phyloP scores from a whole-genome alignment of 78 protist genomes.

The Protostelium mycophagum region DNA sequence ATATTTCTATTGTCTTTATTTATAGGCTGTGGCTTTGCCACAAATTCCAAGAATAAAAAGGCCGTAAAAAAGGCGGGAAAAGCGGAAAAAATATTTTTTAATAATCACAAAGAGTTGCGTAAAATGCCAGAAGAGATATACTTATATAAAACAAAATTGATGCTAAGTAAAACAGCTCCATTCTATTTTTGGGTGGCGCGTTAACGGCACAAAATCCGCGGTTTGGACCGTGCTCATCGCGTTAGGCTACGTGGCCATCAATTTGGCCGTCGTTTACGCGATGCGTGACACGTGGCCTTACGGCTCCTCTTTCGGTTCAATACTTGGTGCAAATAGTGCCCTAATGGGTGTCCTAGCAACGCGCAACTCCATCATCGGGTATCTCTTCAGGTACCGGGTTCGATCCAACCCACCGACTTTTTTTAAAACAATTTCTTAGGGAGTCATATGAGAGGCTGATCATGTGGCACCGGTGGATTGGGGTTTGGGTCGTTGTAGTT shows the following conservation, averaged over 20 bases:
- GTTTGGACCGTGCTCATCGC: not conserved
- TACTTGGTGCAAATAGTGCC: not conserved
- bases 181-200: not conserved
- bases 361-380: not conserved
- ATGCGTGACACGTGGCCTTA: not conserved
- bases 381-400: not conserved
- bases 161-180: too few species aligned
- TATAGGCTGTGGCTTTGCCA: too few species aligned
- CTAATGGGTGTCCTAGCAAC: not conserved
- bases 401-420: not conserved
- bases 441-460: not conserved
- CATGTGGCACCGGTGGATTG: not conserved
- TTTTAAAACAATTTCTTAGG: not conserved
- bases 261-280: not conserved
- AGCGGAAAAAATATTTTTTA: too few species aligned
- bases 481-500: not conserved
- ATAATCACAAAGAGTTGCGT: too few species aligned
- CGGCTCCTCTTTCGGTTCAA: not conserved
- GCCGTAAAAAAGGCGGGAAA: too few species aligned
- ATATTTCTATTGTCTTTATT: too few species aligned
- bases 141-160: too few species aligned
- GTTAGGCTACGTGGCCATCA: not conserved
- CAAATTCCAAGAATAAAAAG: too few species aligned
- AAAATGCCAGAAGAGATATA: too few species aligned
- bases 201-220: not conserved